phyloP scores from a whole-genome alignment of 2,329 filamentous ascomycete species.

The Eutypa lata region DNA sequence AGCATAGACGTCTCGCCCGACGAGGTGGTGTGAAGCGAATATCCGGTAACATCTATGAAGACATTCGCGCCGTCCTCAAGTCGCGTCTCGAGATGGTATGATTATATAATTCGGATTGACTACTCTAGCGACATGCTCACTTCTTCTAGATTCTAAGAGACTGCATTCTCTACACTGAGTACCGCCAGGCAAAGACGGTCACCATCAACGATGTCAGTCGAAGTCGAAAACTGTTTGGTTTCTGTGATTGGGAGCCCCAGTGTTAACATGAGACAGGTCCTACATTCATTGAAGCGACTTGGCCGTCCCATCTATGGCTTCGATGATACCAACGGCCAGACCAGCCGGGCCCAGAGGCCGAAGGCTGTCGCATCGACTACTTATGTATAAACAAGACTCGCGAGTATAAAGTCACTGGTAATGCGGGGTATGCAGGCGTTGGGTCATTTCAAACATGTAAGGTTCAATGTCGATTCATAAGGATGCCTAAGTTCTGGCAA shows the following conservation, averaged over 20 bases:
- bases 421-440: no score
- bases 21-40: slow-evolving; percentile 77
- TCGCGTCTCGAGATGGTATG: slow-evolving; percentile 45
- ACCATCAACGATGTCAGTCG: slow-evolving; percentile 59
- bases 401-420: no score
- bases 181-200: slow-evolving; percentile 58
- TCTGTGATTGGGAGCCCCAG: background rate
- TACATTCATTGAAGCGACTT: slow-evolving; percentile 45
- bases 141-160: slow-evolving; percentile 47
- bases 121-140: slow-evolving; percentile 3
- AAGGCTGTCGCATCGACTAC: background rate
- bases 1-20: slow-evolving; percentile 62
- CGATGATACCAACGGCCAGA: slow-evolving; percentile 36
- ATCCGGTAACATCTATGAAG: slow-evolving; percentile 60
- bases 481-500: background rate
- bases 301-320: slow-evolving; percentile 59
- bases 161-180: slow-evolving; percentile 49
- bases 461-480: background rate
- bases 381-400: background rate
- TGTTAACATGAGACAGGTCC: slow-evolving; percentile 40
- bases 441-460: background rate
- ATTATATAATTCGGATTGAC: slow-evolving; percentile 2
- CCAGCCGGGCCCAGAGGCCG: slow-evolving; percentile 4
- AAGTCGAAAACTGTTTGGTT: no score
- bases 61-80: slow-evolving; percentile 52